These are phyloP conservation scores for Heimioporus sp. DNA, from an alignment of 768 basidiomycete genomes.

Conservation along the genomic window DNA sequence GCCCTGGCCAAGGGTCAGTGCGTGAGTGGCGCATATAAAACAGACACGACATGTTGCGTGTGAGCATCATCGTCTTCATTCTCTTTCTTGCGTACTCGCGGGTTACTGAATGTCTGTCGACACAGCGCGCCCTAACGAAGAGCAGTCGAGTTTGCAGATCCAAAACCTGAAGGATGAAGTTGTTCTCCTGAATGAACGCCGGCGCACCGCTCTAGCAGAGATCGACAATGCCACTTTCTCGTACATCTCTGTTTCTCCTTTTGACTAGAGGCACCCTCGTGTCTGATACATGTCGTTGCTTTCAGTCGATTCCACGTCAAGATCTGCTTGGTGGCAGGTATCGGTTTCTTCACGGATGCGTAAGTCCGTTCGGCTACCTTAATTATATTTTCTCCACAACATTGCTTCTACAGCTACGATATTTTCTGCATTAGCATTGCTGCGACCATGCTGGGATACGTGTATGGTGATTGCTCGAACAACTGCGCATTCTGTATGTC, in stretches of 20 bases:
- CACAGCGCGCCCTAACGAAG: background rate
- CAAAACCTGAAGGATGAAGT: background rate
- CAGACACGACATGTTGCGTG: too few relatives aligned
- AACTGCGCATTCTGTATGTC: background rate
- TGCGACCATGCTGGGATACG: slow-evolving; percentile 75
- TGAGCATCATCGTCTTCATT: too few relatives aligned
- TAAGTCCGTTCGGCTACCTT: background rate
- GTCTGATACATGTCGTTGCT: background rate
- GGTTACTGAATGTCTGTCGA: too few relatives aligned
- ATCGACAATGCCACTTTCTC: background rate
- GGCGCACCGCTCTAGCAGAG: background rate
- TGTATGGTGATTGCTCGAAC: slow-evolving; percentile 47
- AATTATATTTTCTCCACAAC: too few relatives aligned
- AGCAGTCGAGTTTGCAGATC: background rate
- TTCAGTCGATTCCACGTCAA: background rate
- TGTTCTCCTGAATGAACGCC: background rate
- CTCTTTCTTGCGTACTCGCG: too few relatives aligned
- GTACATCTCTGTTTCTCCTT: background rate
- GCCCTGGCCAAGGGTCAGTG: too few relatives aligned
- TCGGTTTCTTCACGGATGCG: background rate
- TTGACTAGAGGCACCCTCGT: background rate
- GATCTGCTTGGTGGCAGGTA: background rate
- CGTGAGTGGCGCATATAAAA: too few relatives aligned
- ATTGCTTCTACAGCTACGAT: slow-evolving; percentile 45
- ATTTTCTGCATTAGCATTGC: slow-evolving; percentile 88